Base-by-base conservation (phyloP, 2,329 filamentous ascomycete genomes). In the Sporothrix luriei region DNA sequence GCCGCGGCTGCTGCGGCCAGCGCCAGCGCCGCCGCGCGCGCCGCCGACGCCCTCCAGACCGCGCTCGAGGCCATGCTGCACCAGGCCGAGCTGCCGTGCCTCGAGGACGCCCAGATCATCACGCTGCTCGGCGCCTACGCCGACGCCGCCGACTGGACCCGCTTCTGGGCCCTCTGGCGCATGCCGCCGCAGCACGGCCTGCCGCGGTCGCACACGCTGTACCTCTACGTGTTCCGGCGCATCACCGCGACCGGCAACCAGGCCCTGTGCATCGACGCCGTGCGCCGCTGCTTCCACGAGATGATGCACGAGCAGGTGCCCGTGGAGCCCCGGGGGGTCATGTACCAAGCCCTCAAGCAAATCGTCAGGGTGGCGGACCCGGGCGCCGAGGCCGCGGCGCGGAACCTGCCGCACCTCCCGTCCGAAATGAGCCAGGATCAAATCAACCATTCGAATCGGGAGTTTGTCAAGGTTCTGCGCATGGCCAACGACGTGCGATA, bases 111-210 rank as follows among this genome's bases (percentile, higher is more conserved):
- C 3, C 77, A 80, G 62, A 76, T 81, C 11, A 75, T 79, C 55
- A 78, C 77, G 21, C 77, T 87, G 48, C 78, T 87, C 78, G 73
- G 77, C 3, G 78, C 80, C 1, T 84, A 87, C 72, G 81, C 85
- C 5, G 72, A 74, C 24, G 80, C 81, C 70, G 74, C 76, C 21
- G 79, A 87, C 73, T 89, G 87, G 82, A 76, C 82, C 19, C 79
- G 80, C 6, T 87, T 91, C 74, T 90, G 87, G 88, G 81, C 86
- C 24, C 75, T 83, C 11, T 91, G 89, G 82, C 83, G 83, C 68
- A 81, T 83, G 69, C 82, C 86, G 4, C 78, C 88, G 16, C 80
- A 84, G 52, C 83, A 84, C 73, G 78, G 82, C 51, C 75, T 77
- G 10, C 74, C 80, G 1, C 85, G 89, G 24, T 83, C 84, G 0